Evolutionary conservation across 2,329 filamentous ascomycete genomes (phyloP).

Genomic region (Plectosphaerella plurivora): DNA sequence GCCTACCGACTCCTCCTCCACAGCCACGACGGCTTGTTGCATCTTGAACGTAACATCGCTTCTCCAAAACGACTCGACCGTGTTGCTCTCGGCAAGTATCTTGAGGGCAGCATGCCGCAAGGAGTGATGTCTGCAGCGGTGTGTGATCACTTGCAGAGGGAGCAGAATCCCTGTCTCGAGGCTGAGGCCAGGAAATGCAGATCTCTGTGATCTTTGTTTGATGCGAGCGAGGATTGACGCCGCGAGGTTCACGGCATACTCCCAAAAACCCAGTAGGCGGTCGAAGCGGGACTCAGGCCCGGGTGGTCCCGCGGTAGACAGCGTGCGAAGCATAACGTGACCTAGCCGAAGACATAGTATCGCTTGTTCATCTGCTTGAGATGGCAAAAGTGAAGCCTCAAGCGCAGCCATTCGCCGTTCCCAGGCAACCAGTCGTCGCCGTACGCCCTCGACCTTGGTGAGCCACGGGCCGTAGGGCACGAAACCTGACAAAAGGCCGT

Average conservation of each 20-base stretch:
- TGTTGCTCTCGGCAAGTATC: conserved; percentile 12
- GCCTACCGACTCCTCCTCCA: not conserved
- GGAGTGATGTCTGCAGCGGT: conserved; percentile 18
- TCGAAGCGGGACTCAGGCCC: not conserved
- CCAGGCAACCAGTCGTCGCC: conserved; percentile 10
- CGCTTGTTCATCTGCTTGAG: not conserved
- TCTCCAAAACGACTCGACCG: conserved; percentile 21
- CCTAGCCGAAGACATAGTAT: not conserved
- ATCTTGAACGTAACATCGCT: conserved; percentile 14
- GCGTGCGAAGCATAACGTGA: not conserved
- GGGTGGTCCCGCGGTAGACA: not conserved
- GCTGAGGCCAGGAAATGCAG: conserved; percentile 10
- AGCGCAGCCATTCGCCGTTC: conserved; percentile 3
- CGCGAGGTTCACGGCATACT: not conserved
- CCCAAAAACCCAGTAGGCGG: not conserved
- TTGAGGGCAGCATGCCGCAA: conserved; percentile 14
- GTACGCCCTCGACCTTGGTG: conserved; percentile 8
- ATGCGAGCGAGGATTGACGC: not conserved
- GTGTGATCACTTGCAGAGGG: conserved; percentile 13
- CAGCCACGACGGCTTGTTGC: conserved; percentile 9
- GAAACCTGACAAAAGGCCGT: not conserved
- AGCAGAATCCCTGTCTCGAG: conserved; percentile 17
- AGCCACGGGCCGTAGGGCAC: conserved; percentile 3
- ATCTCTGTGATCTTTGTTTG: not conserved
- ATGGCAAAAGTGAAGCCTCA: not conserved